These are phyloP conservation scores for Leishmania guyanensis DNA, from an alignment of 208 protist genomes.

Conservation along the genomic window DNA sequence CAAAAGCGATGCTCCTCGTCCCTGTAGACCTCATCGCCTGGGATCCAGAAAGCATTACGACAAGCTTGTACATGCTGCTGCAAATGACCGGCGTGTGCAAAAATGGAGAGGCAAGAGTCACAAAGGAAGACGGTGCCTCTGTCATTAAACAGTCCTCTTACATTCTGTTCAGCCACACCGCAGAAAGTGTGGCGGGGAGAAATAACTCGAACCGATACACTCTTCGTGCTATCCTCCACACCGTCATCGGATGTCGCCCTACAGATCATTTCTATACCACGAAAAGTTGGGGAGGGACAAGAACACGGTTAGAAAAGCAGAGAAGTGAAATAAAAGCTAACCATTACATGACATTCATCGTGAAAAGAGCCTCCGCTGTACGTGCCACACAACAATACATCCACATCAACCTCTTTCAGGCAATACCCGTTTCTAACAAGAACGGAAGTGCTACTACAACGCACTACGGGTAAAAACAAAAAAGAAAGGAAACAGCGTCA, in stretches of 20 bases:
- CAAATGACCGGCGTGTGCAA: constrained; percentile 32
- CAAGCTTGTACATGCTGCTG: constrained; percentile 50
- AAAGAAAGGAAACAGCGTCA: neutral
- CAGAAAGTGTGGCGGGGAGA: constrained; percentile 43
- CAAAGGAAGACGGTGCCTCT: constrained; percentile 47
- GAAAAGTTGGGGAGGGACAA: neutral
- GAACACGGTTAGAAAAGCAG: neutral
- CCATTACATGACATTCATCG: neutral
- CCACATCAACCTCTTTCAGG: neutral
- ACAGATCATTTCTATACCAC: neutral
- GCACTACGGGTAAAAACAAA: neutral
- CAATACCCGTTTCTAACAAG: neutral
- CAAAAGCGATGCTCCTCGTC: constrained; percentile 29
- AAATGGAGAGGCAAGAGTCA: constrained; percentile 62
- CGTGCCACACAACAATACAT: neutral
- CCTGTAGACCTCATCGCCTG: constrained; percentile 70
- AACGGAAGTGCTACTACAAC: neutral
- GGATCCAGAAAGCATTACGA: constrained; percentile 63
- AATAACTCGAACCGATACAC: constrained; percentile 29
- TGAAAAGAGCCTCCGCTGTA: neutral
- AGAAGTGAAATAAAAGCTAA: constrained; percentile 7
- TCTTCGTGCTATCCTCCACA: neutral
- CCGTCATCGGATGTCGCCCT: neutral
- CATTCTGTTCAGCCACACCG: constrained; percentile 19
- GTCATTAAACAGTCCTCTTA: constrained; percentile 21